Evolutionary conservation across 1,284 basidiomycete species (phyloP).

Genomic region (Ceratobasidium sp.): DNA sequence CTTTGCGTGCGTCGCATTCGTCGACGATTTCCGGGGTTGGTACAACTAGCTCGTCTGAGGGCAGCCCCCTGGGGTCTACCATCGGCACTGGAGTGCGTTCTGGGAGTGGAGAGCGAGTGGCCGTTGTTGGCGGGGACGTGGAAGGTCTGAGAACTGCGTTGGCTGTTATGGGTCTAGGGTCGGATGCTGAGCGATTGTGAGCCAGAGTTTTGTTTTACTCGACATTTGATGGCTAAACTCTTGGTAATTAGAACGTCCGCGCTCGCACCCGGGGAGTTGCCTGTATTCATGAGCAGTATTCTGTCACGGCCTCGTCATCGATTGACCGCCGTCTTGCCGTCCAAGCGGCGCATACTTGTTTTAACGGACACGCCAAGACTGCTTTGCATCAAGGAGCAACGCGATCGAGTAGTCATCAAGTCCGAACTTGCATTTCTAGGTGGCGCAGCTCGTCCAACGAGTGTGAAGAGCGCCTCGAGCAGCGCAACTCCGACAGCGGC

Average conservation of each 20-base stretch:
- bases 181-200: conserved; percentile 29
- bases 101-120: conserved; percentile 31
- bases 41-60: conserved; percentile 30
- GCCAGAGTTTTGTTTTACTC: neutral
- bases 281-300: conserved; percentile 31
- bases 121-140: conserved; percentile 22
- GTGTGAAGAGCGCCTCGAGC: neutral
- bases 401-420: conserved; percentile 29
- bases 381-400: conserved; percentile 40
- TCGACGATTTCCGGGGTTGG: conserved; percentile 24
- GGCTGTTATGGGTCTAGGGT: conserved; percentile 27
- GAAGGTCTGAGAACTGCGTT: conserved; percentile 27
- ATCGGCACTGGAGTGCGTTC: neutral
- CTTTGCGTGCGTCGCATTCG: conserved; percentile 30
- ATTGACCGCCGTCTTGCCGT: conserved; percentile 32
- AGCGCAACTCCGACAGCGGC: neutral
- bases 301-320: conserved; percentile 24
- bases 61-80: conserved; percentile 21
- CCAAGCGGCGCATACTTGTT: conserved; percentile 41
- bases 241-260: conserved; percentile 1
- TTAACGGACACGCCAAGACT: conserved; percentile 40
- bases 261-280: conserved; percentile 6
- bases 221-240: neutral
- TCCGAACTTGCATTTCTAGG: conserved; percentile 10
- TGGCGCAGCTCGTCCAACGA: neutral